A percentile compares a stretch with the other conserved stretches of the same genome.
These are phyloP conservation scores for Primulina eburnea DNA, from an alignment of 257 asterid genomes.

Conservation along the genomic window DNA sequence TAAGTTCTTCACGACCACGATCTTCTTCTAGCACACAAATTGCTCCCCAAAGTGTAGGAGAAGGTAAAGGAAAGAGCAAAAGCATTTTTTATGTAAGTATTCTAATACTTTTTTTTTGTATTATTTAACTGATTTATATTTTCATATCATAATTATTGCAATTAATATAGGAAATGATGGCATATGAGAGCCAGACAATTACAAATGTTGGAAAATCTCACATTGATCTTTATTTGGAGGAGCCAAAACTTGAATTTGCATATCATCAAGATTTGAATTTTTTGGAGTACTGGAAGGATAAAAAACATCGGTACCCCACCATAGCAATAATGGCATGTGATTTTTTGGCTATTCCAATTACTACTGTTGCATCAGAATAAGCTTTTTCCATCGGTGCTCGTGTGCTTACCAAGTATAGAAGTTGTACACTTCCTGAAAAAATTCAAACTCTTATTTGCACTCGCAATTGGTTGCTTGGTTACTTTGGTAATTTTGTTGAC, in stretches of 20 bases:
- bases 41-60: not conserved
- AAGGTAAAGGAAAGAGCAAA: not conserved
- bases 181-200: constrained; percentile 1
- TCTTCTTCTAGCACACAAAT: not conserved
- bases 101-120: not conserved
- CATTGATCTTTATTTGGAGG: not conserved
- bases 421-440: too few species aligned
- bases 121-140: too few species aligned
- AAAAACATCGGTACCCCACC: too few species aligned
- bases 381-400: not conserved
- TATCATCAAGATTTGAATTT: too few species aligned
- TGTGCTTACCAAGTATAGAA: not conserved
- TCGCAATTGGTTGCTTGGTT: not conserved
- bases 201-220: not conserved
- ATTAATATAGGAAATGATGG: not conserved
- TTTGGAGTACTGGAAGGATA: too few species aligned
- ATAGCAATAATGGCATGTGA: too few species aligned
- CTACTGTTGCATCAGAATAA: too few species aligned
- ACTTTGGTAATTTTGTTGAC: too few species aligned
- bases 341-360: too few species aligned
- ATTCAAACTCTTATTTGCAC: constrained; percentile 1
- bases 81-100: not conserved
- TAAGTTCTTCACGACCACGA: not conserved
- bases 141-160: not conserved
- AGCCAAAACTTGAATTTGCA: too few species aligned